These are phyloP conservation scores for Phaeotremella skinneri DNA, from an alignment of 768 basidiomycete genomes.

Conservation along the genomic window DNA sequence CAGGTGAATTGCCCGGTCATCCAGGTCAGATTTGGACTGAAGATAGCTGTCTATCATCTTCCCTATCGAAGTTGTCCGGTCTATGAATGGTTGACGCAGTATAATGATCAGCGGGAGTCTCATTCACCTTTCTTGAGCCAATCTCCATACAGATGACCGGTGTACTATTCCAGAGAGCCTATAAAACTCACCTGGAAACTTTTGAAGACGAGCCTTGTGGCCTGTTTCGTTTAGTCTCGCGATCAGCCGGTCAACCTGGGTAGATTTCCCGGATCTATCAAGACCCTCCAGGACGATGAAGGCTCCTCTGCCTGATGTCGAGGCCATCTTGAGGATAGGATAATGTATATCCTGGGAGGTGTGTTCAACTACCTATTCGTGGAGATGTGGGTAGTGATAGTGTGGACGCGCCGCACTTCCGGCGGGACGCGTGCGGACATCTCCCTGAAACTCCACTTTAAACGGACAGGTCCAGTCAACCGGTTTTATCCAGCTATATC, in stretches of 20 bases:
- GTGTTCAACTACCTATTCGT: background rate
- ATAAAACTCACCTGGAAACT: slow-evolving; percentile 75
- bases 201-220: slow-evolving; percentile 62
- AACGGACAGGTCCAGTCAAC: slow-evolving; percentile 7
- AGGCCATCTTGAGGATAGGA: slow-evolving; percentile 1
- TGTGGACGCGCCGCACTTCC: background rate
- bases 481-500: background rate
- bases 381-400: too few relatives aligned
- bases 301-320: slow-evolving; percentile 55
- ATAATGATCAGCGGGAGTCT: too few relatives aligned
- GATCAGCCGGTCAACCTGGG: slow-evolving; percentile 68
- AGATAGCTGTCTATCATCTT: slow-evolving; percentile 92
- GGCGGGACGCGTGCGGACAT: background rate
- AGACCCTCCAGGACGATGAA: slow-evolving; percentile 95
- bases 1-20: slow-evolving; percentile 86
- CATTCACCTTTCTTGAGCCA: too few relatives aligned
- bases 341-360: background rate
- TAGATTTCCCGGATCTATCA: slow-evolving; percentile 93
- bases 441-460: slow-evolving; percentile 2
- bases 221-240: slow-evolving; percentile 56
- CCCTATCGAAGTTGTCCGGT: slow-evolving; percentile 86
- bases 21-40: slow-evolving; percentile 75
- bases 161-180: background rate
- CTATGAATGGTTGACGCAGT: slow-evolving; percentile 53
- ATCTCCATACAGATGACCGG: background rate